phyloP scores from a whole-genome alignment of 2,329 filamentous ascomycete species.

The Sarocladiaceae sp. region DNA sequence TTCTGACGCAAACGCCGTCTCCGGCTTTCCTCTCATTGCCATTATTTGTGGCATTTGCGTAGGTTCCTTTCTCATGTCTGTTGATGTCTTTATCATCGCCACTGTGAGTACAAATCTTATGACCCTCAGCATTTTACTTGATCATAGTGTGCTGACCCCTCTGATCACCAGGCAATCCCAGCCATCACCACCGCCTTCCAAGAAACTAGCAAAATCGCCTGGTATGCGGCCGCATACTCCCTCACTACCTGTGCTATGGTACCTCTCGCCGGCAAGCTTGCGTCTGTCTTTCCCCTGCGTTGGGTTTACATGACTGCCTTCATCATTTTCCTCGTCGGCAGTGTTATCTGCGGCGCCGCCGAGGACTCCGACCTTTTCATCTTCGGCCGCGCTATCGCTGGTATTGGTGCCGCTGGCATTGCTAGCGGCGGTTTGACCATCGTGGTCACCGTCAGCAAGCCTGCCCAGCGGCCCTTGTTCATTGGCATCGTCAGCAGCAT shows the following conservation, averaged over 20 bases:
- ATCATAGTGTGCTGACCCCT: not conserved
- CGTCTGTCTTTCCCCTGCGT: conserved; percentile 46
- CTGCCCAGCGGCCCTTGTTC: conserved; percentile 16
- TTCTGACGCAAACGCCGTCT: not conserved
- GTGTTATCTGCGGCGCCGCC: conserved; percentile 41
- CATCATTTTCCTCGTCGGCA: conserved; percentile 49
- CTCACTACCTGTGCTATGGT: conserved; percentile 39
- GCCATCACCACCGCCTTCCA: conserved; percentile 48
- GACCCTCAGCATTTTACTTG: not conserved
- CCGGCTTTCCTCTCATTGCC: not conserved
- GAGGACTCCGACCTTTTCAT: conserved; percentile 42
- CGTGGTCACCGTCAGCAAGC: conserved; percentile 28
- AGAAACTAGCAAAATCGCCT: conserved; percentile 45
- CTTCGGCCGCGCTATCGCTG: conserved; percentile 43
- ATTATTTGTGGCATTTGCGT: not conserved
- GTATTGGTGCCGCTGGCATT: conserved; percentile 40
- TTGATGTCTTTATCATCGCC: not conserved
- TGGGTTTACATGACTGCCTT: conserved; percentile 41
- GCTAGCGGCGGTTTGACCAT: conserved; percentile 37
- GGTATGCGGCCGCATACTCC: conserved; percentile 54
- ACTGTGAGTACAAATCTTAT: not conserved
- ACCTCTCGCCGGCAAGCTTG: conserved; percentile 40
- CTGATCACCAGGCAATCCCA: conserved; percentile 35
- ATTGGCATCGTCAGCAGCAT: conserved; percentile 18
- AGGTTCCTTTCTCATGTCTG: not conserved